phyloP scores from a whole-genome alignment of 2,329 filamentous ascomycete species.

The Aspergillus pseudoviridinutans region DNA sequence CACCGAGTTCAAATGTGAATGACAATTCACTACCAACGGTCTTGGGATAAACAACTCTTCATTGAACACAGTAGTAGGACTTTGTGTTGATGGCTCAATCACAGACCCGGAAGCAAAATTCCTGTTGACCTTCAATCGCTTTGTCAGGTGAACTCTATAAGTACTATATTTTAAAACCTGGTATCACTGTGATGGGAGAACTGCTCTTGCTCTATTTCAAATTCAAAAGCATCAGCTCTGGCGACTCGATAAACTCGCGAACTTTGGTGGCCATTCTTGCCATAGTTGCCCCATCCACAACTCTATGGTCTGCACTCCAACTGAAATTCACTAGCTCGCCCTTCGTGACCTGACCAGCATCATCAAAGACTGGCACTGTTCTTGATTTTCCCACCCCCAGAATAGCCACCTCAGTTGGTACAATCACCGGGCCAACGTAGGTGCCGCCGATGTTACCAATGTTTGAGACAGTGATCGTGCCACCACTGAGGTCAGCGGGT shows the following conservation, averaged over 20 bases:
- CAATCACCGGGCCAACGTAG: conserved; percentile 86
- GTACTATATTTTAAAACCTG: not conserved
- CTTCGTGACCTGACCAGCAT: conserved; percentile 58
- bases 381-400: conserved; percentile 80
- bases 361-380: conserved; percentile 72
- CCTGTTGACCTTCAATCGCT: not conserved
- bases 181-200: not conserved
- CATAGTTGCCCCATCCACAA: conserved; percentile 92
- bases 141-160: not conserved
- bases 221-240: conserved; percentile 81
- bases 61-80: not conserved
- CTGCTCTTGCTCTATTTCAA: conserved; percentile 39
- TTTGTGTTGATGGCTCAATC: not conserved
- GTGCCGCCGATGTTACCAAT: conserved; percentile 93
- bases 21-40: not conserved
- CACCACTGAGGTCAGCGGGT: conserved; percentile 71
- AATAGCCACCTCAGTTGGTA: conserved; percentile 87
- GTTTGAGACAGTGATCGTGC: conserved; percentile 94
- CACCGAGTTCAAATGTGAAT: not conserved
- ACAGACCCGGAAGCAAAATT: not conserved
- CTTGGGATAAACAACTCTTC: not conserved
- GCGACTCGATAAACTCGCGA: conserved; percentile 72
- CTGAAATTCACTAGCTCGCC: conserved; percentile 85
- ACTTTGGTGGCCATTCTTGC: conserved; percentile 84
- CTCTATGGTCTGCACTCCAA: conserved; percentile 93